Conservation (phyloP, 495 filamentous ascomycete genomes). For the Penicillium pulvis region DNA sequence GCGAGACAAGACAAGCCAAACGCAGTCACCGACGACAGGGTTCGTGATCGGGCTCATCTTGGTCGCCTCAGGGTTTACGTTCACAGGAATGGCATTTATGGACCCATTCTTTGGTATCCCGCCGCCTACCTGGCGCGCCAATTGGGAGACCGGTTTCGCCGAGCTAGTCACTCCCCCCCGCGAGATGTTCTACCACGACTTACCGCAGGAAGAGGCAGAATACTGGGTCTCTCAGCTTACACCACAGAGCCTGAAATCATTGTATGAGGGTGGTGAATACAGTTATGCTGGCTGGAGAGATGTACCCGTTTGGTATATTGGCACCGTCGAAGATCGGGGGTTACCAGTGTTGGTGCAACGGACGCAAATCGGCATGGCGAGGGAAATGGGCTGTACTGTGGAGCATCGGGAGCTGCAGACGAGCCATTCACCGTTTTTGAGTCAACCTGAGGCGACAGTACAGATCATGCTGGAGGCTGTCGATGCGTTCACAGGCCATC, state of each 20-base stretch:
- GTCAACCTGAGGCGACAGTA: slow-evolving; percentile 30
- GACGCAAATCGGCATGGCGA: slow-evolving; percentile 30
- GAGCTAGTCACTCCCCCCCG: slow-evolving; percentile 31
- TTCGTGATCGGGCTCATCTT: slow-evolving; percentile 47
- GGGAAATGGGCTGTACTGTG: slow-evolving; percentile 29
- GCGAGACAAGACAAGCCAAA: slow-evolving; percentile 17
- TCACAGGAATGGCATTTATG: slow-evolving; percentile 30
- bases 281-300: slow-evolving; percentile 36
- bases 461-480: slow-evolving; percentile 30
- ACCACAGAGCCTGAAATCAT: slow-evolving; percentile 32
- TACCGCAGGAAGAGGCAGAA: slow-evolving; percentile 28
- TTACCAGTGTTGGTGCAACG: slow-evolving; percentile 39
- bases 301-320: slow-evolving; percentile 36
- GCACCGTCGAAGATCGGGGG: slow-evolving; percentile 33
- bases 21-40: slow-evolving; percentile 22
- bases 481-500: slow-evolving; percentile 21
- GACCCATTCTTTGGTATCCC: slow-evolving; percentile 34
- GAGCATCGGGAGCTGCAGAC: slow-evolving; percentile 34
- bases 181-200: slow-evolving; percentile 38
- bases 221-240: slow-evolving; percentile 30
- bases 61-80: slow-evolving; percentile 36
- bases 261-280: slow-evolving; percentile 35
- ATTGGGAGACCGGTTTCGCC: slow-evolving; percentile 28
- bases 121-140: slow-evolving; percentile 27
- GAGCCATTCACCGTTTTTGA: slow-evolving; percentile 41